Percentiles rank a stretch among this genome's conserved stretches.
Evolutionary conservation across 2,329 filamentous ascomycete genomes (phyloP).

Genomic region (Fusarium marasasianum): DNA sequence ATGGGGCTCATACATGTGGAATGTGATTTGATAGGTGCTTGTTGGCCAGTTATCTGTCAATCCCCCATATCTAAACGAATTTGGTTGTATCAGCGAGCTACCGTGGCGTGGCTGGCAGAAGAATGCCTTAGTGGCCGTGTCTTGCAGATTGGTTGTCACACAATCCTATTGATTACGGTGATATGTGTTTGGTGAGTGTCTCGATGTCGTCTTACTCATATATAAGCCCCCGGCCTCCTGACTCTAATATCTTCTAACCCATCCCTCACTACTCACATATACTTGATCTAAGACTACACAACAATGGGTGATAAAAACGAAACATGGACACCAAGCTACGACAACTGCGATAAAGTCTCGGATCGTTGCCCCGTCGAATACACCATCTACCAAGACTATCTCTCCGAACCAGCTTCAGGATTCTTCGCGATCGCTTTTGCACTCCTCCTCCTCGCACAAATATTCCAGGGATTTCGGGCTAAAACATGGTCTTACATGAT

Average conservation of each 20-base stretch:
- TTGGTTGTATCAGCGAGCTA: background rate
- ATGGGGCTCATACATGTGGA: background rate
- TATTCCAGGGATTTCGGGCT: conserved; percentile 46
- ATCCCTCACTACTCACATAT: too few relatives aligned
- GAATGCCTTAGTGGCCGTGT: background rate
- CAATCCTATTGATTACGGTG: background rate
- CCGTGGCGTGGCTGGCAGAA: background rate
- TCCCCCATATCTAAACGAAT: background rate
- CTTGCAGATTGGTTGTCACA: background rate
- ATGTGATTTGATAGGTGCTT: background rate
- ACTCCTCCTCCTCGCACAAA: conserved; percentile 46
- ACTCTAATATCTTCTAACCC: background rate
- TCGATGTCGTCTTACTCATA: background rate
- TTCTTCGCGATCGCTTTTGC: conserved; percentile 50
- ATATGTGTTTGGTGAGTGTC: background rate
- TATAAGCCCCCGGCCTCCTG: background rate
- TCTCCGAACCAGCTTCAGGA: conserved; percentile 26
- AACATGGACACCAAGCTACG: conserved; percentile 14
- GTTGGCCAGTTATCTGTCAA: background rate
- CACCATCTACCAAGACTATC: conserved; percentile 39
- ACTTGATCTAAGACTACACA: background rate
- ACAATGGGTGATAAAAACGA: conserved; percentile 14
- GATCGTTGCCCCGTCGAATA: conserved; percentile 36
- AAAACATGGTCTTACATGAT: conserved; percentile 53
- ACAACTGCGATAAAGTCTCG: conserved; percentile 37